Evolutionary conservation across 2,329 filamentous ascomycete species (phyloP), one percentile per base, ranked within the genome.

Genomic region (Hymenoscyphus salicellus): DNA sequence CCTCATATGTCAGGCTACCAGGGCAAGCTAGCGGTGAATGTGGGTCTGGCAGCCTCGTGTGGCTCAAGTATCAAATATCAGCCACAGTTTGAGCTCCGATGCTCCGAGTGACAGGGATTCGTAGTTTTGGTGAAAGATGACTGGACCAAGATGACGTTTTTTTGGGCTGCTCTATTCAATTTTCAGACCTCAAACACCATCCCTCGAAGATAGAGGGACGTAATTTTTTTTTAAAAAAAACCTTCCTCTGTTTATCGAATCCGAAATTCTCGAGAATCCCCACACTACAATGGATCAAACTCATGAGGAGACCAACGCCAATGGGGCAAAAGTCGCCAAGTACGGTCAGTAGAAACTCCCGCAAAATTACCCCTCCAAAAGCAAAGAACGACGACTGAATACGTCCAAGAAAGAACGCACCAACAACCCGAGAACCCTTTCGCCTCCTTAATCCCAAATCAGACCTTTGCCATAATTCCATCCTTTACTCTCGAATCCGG

Each of bases 401-500:
- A 75, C 73, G 68, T 69, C 70, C 68, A 74, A 74, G 72, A 70
- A 74, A 74, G 72, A 74, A 71, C 70, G 60, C 70, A 73, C 33
- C 63, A 67, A 62, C 68, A 69, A 26, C 88, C 91, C 73, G 94
- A 97, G 80, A 99, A 98, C 79, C 94, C 93, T 33, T 98, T 93
- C 77, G 87, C 91, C 66, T 79, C 84, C 69, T 83, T 98, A 74
- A 96, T 99, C 61, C 89, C 92, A 61, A 89, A 97, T 73, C 95
- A 98, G 79, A 84, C 89, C 62, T 90, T 96, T 74, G 92, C 90
- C 64, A 86, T 95, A 66, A 86, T 99, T 63, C 94, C 95, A 1
- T 88, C 89, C 30, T 97, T 97, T 77, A 93, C 90, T 8, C 90
- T 99, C 70, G 95, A 99, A 78, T 98, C 93, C 1, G 95, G 95